These are phyloP conservation scores for Stephanodiscus minutulus DNA, from an alignment of 108 stramenopile genomes.

Conservation along the genomic window DNA sequence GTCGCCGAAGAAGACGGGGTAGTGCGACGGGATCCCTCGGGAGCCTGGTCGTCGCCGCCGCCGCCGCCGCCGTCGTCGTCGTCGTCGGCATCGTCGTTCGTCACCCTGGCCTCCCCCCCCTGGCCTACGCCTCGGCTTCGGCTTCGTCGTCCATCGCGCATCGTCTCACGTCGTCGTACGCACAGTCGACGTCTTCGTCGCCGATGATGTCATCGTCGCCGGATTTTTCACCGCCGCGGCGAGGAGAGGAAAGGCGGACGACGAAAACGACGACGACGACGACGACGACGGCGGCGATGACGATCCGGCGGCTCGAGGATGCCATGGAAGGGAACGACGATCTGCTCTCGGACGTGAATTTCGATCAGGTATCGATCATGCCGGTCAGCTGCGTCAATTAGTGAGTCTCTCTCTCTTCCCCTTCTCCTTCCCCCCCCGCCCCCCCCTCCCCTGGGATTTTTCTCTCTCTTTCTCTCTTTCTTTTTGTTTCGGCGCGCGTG, in stretches of 20 bases:
- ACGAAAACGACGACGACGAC: constrained; percentile 13
- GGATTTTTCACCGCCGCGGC: too few relatives aligned
- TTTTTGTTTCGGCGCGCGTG: too few relatives aligned
- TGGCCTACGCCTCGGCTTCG: constrained; percentile 19
- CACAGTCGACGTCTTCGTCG: constrained; percentile 3
- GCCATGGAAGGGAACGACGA: constrained; percentile 42
- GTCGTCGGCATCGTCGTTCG: too few relatives aligned
- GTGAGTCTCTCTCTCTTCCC: constrained; percentile 55
- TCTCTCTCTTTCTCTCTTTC: too few relatives aligned
- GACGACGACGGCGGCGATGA: constrained; percentile 21
- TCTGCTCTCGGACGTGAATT: constrained; percentile 44
- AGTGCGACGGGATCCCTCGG: too few relatives aligned
- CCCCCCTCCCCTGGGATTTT: background rate
- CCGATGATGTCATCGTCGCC: constrained; percentile 18
- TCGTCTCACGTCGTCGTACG: constrained; percentile 15
- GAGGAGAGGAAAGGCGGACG: too few relatives aligned
- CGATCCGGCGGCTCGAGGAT: constrained; percentile 1
- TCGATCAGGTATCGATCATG: constrained; percentile 79
- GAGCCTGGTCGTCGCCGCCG: too few relatives aligned
- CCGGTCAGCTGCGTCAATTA: constrained; percentile 86
- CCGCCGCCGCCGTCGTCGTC: too few relatives aligned
- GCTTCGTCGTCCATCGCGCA: constrained; percentile 20
- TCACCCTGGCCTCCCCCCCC: background rate
- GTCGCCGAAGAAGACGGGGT: too few relatives aligned
- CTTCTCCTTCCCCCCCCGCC: background rate